Evolutionary conservation across 805 yeast genomes (phyloP), one percentile per base, ranked within the genome.

Genomic region (Blastobotrys americana): DNA sequence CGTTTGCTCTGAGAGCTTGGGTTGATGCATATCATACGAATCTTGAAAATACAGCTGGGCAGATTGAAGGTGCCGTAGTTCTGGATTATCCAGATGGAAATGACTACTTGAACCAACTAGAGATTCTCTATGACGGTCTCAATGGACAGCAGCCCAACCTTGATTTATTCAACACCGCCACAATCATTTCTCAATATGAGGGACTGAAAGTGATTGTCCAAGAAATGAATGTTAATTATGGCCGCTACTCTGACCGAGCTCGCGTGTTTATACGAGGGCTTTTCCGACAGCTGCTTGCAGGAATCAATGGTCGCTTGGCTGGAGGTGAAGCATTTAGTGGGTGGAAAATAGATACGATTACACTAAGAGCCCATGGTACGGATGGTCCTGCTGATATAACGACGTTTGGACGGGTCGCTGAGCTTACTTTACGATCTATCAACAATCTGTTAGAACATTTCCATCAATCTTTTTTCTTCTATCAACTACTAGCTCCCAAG

Each of bases 131-230:
- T 60, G 87, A 84, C 48, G 98, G 98, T 0, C 70, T 89, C 47
- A 93, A 93, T 58, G 99, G 99, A 17, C 97, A 88, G 64, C 71
- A 89, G 52, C 99, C 99, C 13, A 93, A 93, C 60, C 71, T 93
- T 55, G 99, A 93, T 65, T 66, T 93, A 45, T 67, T 93, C 39
- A 93, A 93, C 59, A 76, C 88, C 21, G 95, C 85, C 3, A 80
- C 80, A n/a, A 68, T 74, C 38, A 73, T 87, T 27, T 72, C 83
- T 3, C 77, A 78, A 48, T 87, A 85, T 56, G 97, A 89, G 65
- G 82, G 82, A 9, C 71, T 89, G 53, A 73, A 72, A 37, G 75
- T 82, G 3, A 72, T 84, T 13, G 63, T 90, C 36, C 94, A 88
- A 53, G 73, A 76, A 1, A 42, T 48, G 41, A 33, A 39, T 19